A percentile compares a stretch with the other conserved stretches of the same genome.
phyloP scores from a whole-genome alignment of 2,329 filamentous ascomycete species.

The Aschersonia sp. region DNA sequence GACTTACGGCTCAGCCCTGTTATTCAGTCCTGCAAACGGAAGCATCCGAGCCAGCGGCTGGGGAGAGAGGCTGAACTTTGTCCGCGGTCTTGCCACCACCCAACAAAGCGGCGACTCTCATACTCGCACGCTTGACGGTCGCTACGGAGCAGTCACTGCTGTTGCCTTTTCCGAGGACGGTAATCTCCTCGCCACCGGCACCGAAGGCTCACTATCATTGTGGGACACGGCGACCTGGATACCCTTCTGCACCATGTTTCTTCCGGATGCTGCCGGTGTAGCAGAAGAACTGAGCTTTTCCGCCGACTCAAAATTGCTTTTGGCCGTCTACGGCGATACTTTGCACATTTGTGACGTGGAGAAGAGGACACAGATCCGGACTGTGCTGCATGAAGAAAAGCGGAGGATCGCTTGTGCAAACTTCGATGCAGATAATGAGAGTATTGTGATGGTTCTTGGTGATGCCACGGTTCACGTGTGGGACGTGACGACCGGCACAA shows the following conservation, averaged over 20 bases:
- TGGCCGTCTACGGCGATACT: slow-evolving; percentile 4
- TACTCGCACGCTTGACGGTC: slow-evolving; percentile 4
- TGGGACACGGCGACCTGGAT: slow-evolving; percentile 2
- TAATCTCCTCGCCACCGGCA: slow-evolving; percentile 3
- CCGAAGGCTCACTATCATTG: slow-evolving; percentile 4
- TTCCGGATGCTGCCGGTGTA: slow-evolving; percentile 4
- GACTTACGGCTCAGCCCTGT: slow-evolving; percentile 16
- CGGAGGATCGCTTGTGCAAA: slow-evolving; percentile 5
- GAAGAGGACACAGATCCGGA: slow-evolving; percentile 1
- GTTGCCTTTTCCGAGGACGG: slow-evolving; percentile 5
- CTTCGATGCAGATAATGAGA: slow-evolving; percentile 4
- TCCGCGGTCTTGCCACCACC: slow-evolving; percentile 5
- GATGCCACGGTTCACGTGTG: slow-evolving; percentile 5
- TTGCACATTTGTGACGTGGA: slow-evolving; percentile 4
- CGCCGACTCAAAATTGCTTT: slow-evolving; percentile 3
- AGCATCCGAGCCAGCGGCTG: slow-evolving; percentile 6
- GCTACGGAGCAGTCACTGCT: slow-evolving; percentile 4
- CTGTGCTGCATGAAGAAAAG: slow-evolving; percentile 2
- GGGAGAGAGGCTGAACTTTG: slow-evolving; percentile 7
- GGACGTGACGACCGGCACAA: slow-evolving; percentile 1
- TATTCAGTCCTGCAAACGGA: slow-evolving; percentile 15
- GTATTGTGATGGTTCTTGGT: slow-evolving; percentile 3
- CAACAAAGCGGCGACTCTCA: slow-evolving; percentile 4
- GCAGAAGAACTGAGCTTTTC: slow-evolving; percentile 6
- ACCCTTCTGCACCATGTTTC: slow-evolving; percentile 3